A percentile compares a stretch with the other conserved stretches of the same genome.
Conservation (phyloP, 495 filamentous ascomycete genomes). For the Pyrenula massariospora region DNA sequence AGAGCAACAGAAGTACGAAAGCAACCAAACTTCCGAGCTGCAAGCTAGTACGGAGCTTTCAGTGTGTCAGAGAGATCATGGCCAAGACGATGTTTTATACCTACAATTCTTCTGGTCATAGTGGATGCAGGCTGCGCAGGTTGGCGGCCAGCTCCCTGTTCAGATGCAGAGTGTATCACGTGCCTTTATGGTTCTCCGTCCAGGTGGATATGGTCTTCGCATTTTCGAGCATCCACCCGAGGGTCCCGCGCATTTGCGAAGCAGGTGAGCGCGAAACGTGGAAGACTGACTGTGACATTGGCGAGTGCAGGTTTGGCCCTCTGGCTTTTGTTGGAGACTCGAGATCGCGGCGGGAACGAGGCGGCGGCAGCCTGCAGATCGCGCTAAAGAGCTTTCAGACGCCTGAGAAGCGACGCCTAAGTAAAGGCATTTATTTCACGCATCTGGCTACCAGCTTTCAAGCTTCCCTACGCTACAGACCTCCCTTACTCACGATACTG, state of each 20-base stretch:
- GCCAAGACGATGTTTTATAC: not conserved
- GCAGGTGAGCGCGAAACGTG: too few species aligned
- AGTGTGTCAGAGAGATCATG: not conserved
- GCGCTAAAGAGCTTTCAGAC: too few species aligned
- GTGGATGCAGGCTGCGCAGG: not conserved
- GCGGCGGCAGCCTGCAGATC: too few species aligned
- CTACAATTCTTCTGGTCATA: conserved; percentile 1
- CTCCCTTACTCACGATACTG: too few species aligned
- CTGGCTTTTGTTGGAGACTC: not conserved
- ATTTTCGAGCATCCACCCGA: not conserved
- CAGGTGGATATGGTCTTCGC: not conserved
- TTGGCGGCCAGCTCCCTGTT: too few species aligned
- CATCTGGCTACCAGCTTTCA: too few species aligned
- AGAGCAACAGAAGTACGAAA: conserved; percentile 55
- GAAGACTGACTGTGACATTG: too few species aligned
- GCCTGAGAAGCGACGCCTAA: too few species aligned
- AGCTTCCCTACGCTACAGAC: too few species aligned
- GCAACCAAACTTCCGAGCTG: conserved; percentile 61
- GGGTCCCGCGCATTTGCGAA: too few species aligned
- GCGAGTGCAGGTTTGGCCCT: not conserved
- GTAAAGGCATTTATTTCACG: too few species aligned
- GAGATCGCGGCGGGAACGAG: too few species aligned
- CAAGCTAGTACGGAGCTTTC: conserved; percentile 63
- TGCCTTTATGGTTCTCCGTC: conserved; percentile 26
- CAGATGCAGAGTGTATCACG: conserved; percentile 19